Base-by-base conservation (phyloP, 1,284 basidiomycete species). In the Stygiomarasmius scandens region DNA sequence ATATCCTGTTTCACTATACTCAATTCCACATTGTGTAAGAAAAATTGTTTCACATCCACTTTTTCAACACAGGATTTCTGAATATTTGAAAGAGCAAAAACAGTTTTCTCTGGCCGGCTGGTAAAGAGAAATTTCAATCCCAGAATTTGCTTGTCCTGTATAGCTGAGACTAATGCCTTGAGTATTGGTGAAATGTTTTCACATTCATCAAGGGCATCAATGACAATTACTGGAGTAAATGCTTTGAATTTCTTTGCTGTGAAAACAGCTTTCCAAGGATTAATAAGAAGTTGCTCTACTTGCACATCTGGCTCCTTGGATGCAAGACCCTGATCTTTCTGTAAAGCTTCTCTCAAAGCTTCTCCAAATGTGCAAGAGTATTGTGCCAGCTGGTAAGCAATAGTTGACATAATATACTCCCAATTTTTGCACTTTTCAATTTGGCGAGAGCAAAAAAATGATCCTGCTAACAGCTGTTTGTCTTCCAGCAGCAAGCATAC, bases 201-300 rank as follows among this genome's bases (percentile, higher is more conserved):
- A n/a, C 48, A 49, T 49, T 49, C 48, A 49, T 49, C 48, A 22
- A 49, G 29, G 2, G 48, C 48, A 41, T 41, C 38, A 9, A 41
- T n/a, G 4, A 41, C 38, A 16, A 41, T 41, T 16, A 41, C 38
- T 41, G n/a, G 38, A 9, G 20, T n/a, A 19, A 27, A 14, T 5
- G 24, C 14, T 49, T 8, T 5, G 8, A 29, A 11, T 27, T 12
- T 32, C 12, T 12, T 12, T 32, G 29, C 12, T 12, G 16, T 32
- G 6, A 32, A 5, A 32, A 32, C 49, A n/a, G 14, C 20, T 20
- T 36, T 38, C 49, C 49, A 51, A 2, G 32, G 49, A 14, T 51
- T 12, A 24, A 38, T 38, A 36, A 51, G 32, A 11, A 51, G n/a
- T 38, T 20, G 12, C 11, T 19, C 20, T 12, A 51, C 19, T 22